phyloP scores from a whole-genome alignment of 768 basidiomycete genomes.

The Suillus decipiens region DNA sequence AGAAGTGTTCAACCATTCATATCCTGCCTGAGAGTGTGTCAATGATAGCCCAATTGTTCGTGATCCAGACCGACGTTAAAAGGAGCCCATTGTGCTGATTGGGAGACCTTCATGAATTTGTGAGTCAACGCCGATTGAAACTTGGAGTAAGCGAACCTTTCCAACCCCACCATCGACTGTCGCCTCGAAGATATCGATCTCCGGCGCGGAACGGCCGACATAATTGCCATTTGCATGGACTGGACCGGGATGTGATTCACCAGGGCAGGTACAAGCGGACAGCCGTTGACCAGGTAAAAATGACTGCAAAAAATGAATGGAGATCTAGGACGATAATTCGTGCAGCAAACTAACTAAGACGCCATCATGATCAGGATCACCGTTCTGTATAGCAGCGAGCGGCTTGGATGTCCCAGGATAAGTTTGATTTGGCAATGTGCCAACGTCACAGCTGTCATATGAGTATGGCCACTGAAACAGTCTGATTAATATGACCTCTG shows the following conservation, averaged over 20 bases:
- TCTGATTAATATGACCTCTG: constrained; percentile 16
- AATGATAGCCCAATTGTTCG: constrained; percentile 1
- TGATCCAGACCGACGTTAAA: constrained; percentile 29
- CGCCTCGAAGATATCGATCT: constrained; percentile 63
- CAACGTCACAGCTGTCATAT: constrained; percentile 71
- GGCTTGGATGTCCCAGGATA: constrained; percentile 46
- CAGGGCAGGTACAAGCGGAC: constrained; percentile 57
- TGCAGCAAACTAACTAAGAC: constrained; percentile 25
- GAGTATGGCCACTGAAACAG: constrained; percentile 49
- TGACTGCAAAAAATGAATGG: constrained; percentile 28
- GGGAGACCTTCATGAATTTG: constrained; percentile 44
- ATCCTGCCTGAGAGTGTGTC: constrained; percentile 38
- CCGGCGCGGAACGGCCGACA: constrained; percentile 56
- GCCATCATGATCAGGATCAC: constrained; percentile 35
- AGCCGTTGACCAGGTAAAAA: constrained; percentile 60
- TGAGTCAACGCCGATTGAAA: constrained; percentile 9
- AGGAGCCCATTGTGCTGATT: constrained; percentile 50
- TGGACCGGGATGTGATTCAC: constrained; percentile 62
- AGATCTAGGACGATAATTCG: background rate
- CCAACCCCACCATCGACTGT: constrained; percentile 31
- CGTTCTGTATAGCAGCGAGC: constrained; percentile 40
- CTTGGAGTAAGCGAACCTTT: constrained; percentile 32
- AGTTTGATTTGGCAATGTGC: constrained; percentile 78
- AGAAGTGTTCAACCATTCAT: constrained; percentile 41
- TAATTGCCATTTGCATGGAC: constrained; percentile 47